Evolutionary conservation across 495 filamentous ascomycete species (phyloP), one percentile per base, ranked within the genome.

Genomic region (Wilcoxina mikolae): DNA sequence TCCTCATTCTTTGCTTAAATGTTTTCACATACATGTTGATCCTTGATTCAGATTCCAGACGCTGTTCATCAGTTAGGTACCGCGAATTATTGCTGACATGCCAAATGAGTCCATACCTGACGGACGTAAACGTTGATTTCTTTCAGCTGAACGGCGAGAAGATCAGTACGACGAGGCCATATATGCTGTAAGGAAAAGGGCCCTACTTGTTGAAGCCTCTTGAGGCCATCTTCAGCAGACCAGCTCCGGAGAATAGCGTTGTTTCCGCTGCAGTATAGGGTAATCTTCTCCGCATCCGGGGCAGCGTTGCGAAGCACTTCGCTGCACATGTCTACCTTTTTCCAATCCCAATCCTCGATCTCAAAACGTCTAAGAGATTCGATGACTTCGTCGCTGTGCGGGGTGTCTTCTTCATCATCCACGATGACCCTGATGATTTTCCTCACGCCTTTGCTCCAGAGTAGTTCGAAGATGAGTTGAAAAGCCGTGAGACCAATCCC

Each of bases 361-460:
- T 23, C 33, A 41, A 57, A 57, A 35, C 1, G 0, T 20, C 44
- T 53, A 1, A 57, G 49, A 10, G 4, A 3, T 45, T 53, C 55
- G 38, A 72, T 71, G 0, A 57, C 56, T 27, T 69, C 65, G 33
- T 73, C 69, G 26, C 67, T 68, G 28, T 71, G 66, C 10, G 65
- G 43, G 0, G 55, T 58, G 1, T 54, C 39, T 2, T 53, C 12
- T 9, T 44, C 35, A 51, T 72, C 68, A 10, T 66, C 60, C 3
- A 72, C 69, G 24, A 65, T 65, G 12, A 69, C 57, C 39, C 56
- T 63, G 31, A 70, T 46, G 33, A 71, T 65, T 17, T 1, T 55
- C 43, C 17, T 48, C 3, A 55, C 53, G 2, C 26, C 26, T 22
- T 48, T 55, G 24, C 47, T 39, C 7, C 43, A 31, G 9, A 69